A percentile compares a stretch with the other conserved stretches of the same genome.
Evolutionary conservation across 2,329 filamentous ascomycete species (phyloP).

Genomic region (Lecanicillium sp.): DNA sequence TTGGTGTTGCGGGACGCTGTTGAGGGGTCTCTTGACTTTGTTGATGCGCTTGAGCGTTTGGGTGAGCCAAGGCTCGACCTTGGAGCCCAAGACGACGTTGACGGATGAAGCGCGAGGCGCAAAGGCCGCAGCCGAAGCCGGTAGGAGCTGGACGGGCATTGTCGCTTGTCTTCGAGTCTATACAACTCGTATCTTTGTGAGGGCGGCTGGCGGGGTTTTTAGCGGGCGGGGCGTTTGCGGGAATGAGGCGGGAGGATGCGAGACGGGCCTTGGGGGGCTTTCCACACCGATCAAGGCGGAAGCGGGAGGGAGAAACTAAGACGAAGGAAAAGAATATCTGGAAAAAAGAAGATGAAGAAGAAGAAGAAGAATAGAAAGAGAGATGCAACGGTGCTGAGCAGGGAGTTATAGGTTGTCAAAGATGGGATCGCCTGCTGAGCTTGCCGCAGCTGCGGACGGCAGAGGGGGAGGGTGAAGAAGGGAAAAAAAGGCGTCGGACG

Average conservation of each 20-base stretch:
- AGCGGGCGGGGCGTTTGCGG: slow-evolving; percentile 13
- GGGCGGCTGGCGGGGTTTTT: slow-evolving; percentile 1
- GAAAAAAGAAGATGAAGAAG: slow-evolving; percentile 11
- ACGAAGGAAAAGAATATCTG: slow-evolving; percentile 10
- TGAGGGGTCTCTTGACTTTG: slow-evolving; percentile 90
- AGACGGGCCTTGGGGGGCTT: too few relatives aligned
- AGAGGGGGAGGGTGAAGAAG: slow-evolving; percentile 13
- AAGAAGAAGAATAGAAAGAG: slow-evolving; percentile 32
- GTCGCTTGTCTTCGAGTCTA: slow-evolving; percentile 20
- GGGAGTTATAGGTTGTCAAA: slow-evolving; percentile 15
- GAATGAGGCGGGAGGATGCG: slow-evolving; percentile 11
- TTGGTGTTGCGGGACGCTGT: slow-evolving; percentile 92
- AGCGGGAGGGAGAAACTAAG: slow-evolving; percentile 8
- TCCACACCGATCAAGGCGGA: too few relatives aligned
- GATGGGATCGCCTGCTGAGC: slow-evolving; percentile 49
- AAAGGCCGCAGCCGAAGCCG: slow-evolving; percentile 93
- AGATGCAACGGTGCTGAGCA: slow-evolving; percentile 43
- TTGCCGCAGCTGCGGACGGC: slow-evolving; percentile 35
- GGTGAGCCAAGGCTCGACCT: slow-evolving; percentile 94
- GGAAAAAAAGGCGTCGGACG: slow-evolving; percentile 51
- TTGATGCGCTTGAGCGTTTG: slow-evolving; percentile 96
- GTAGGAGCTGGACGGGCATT: slow-evolving; percentile 91
- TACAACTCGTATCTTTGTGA: slow-evolving; percentile 13
- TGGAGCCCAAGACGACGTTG: slow-evolving; percentile 87
- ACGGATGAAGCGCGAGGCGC: slow-evolving; percentile 82